Percentiles rank a stretch among this genome's conserved stretches.
Evolutionary conservation across 495 filamentous ascomycete genomes (phyloP).

Genomic region (Podospora sp.): DNA sequence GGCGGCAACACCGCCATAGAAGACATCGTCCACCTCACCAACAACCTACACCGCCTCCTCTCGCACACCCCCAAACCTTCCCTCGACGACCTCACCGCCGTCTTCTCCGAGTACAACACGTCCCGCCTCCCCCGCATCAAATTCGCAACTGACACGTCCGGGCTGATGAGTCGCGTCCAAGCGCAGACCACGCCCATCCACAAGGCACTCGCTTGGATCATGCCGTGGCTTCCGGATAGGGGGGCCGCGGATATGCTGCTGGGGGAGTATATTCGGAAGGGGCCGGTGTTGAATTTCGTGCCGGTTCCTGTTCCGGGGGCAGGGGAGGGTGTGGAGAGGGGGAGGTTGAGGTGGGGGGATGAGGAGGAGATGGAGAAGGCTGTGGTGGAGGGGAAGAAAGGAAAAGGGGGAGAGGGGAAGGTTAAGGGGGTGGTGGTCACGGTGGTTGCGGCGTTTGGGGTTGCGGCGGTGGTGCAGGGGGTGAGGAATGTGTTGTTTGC

Average conservation of each 20-base stretch:
- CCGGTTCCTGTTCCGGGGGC: background rate
- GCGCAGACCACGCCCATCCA: background rate
- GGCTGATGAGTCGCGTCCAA: slow-evolving; percentile 2
- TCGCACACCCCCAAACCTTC: background rate
- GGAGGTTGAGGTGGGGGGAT: background rate
- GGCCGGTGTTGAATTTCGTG: background rate
- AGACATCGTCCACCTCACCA: background rate
- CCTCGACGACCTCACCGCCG: background rate
- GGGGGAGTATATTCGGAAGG: background rate
- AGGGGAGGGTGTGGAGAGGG: background rate
- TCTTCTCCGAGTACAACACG: background rate
- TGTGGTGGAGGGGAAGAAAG: background rate
- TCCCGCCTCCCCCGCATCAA: background rate
- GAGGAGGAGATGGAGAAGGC: background rate
- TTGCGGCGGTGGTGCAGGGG: background rate
- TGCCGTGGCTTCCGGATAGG: background rate
- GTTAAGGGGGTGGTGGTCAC: background rate
- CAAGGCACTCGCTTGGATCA: background rate
- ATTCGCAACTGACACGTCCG: background rate
- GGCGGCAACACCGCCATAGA: slow-evolving; percentile 2
- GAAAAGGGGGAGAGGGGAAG: background rate
- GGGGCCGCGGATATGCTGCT: background rate
- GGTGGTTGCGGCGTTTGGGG: background rate
- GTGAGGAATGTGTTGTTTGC: background rate
- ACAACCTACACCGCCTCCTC: background rate